Base-by-base conservation (phyloP, 345 rosid genomes). In the Citrus maxima region DNA sequence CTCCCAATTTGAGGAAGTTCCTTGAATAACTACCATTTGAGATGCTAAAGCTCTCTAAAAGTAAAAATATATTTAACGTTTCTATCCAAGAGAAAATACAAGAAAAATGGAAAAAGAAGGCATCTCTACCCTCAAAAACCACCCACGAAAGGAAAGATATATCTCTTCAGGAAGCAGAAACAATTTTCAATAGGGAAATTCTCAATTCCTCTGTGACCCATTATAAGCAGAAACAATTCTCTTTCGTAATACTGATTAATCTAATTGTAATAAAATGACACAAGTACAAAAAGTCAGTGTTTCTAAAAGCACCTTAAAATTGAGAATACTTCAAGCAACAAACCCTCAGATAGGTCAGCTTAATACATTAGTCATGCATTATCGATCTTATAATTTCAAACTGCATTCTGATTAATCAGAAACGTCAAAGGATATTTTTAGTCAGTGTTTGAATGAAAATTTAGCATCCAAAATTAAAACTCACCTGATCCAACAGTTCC, bases 401-500 rank as follows among this genome's bases (percentile, higher is more conserved):
- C 58, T 54, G 21, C 22, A 75, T 64, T 49, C 46, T 59, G 22
- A 46, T 25, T 27, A 65, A 46, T 30, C 70, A 63, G 28, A 51
- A 60, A 74, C 13, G n/a, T 51, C 30, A 54, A 30, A 32, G 24
- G n/a, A 51, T 32, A 51, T 32, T 32, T 67, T 16, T 38, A 68
- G 18, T 30, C 56, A 64, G 34, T 30, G 25, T n/a, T 22, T 5
- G 19, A 42, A 56, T 13, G 34, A 75, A 65, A 59, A 37, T 24
- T 18, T 28, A 77, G 77, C 77, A 81, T 35, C 72, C 60, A 76
- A 38, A 54, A 66, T 55, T 62, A 68, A 67, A 84, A 79, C 88
- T 85, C 81, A 97, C 99, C 97, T 89, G 89, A 97, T 95, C 99
- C 99, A 97, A 88, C 99, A 97, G 81, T 94, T 97, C 85, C 99